These are phyloP conservation scores for Corymbia maculata DNA, from an alignment of 345 rosid genomes.

Conservation along the genomic window DNA sequence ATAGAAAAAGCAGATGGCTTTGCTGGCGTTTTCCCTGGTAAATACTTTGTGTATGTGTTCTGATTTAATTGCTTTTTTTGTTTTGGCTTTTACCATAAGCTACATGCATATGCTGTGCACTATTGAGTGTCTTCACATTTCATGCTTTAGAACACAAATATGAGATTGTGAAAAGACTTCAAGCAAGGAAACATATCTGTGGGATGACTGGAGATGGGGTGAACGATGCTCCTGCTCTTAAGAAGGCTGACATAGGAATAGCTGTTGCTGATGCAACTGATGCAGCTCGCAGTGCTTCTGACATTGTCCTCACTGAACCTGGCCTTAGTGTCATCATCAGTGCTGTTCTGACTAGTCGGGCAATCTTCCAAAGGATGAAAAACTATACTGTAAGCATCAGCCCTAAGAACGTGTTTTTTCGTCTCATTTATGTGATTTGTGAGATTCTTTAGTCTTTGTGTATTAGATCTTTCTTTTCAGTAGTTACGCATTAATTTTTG, in stretches of 20 bases:
- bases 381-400: slow-evolving; percentile 67
- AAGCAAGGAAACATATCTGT: slow-evolving; percentile 96
- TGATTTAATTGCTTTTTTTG: not conserved
- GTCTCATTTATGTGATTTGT: not conserved
- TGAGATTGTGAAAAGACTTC: slow-evolving; percentile 91
- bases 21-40: slow-evolving; percentile 99
- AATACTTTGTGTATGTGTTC: not conserved
- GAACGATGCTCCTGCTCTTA: slow-evolving; percentile 98
- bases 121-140: not conserved
- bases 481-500: not conserved
- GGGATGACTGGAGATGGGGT: slow-evolving; percentile 99
- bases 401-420: not conserved
- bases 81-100: not conserved
- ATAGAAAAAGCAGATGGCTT: slow-evolving; percentile 99
- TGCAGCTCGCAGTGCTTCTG: slow-evolving; percentile 98
- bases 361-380: slow-evolving; percentile 98
- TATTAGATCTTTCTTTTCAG: not conserved
- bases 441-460: not conserved
- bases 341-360: slow-evolving; percentile 94
- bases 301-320: slow-evolving; percentile 92
- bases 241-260: slow-evolving; percentile 97
- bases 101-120: no score
- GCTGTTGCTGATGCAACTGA: slow-evolving; percentile 99
- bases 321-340: slow-evolving; percentile 99
- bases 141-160: slow-evolving; percentile 74